These are phyloP conservation scores for Whalleya microplaca DNA, from an alignment of 2,329 filamentous ascomycete species.

Conservation along the genomic window DNA sequence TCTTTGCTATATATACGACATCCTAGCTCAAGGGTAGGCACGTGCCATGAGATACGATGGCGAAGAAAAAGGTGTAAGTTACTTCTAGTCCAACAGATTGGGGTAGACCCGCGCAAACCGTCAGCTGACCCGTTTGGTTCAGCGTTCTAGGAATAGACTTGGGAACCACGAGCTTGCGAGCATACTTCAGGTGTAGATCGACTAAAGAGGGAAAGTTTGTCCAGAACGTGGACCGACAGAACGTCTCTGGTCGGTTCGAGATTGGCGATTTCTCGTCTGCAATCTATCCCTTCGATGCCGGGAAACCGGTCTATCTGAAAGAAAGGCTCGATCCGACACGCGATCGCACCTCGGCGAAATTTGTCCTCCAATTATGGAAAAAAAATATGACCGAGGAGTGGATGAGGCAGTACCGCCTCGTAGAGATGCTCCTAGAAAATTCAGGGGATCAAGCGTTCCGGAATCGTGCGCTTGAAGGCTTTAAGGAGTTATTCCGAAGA, in stretches of 20 bases:
- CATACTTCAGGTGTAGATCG: slow-evolving; percentile 11
- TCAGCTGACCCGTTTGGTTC: not conserved
- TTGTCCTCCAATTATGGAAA: slow-evolving; percentile 14
- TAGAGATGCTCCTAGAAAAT: too few species aligned
- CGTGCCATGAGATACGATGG: too few species aligned
- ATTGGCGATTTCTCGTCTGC: slow-evolving; percentile 24
- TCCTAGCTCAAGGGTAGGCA: too few species aligned
- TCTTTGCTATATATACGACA: too few species aligned
- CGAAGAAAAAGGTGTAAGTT: too few species aligned
- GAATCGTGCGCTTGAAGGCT: slow-evolving; percentile 6
- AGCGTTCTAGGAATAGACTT: slow-evolving; percentile 24
- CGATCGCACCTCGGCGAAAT: slow-evolving; percentile 11
- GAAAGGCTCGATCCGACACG: slow-evolving; percentile 7
- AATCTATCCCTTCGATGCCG: slow-evolving; percentile 23
- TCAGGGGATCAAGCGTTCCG: not conserved
- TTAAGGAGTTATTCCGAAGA: slow-evolving; percentile 7
- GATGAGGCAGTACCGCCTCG: too few species aligned
- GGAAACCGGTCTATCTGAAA: slow-evolving; percentile 10
- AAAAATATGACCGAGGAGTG: not conserved
- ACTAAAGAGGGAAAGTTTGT: too few species aligned
- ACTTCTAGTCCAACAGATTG: too few species aligned
- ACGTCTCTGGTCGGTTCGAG: too few species aligned
- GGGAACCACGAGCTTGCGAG: slow-evolving; percentile 25
- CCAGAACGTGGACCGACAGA: too few species aligned
- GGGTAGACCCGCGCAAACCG: too few species aligned